Conservation (phyloP, 2,329 filamentous ascomycete species). For the Phialophora macrospora region DNA sequence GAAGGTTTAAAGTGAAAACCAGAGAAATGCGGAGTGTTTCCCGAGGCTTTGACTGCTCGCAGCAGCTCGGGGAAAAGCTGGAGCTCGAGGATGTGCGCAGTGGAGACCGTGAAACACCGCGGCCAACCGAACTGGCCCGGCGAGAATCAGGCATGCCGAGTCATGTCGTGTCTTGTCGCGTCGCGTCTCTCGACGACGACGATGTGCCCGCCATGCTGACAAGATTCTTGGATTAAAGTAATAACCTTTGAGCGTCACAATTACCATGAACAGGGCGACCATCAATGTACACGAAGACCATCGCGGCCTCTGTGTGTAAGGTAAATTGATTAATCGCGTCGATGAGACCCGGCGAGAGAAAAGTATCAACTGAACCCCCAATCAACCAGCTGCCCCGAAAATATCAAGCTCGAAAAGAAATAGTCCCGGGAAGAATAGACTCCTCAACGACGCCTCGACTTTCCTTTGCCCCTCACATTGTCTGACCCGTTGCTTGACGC, state of each 20-base stretch:
- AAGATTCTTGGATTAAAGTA: neutral
- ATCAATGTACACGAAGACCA: neutral
- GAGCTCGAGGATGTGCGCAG: conserved; percentile 12
- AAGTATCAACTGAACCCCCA: neutral
- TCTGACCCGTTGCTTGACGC: conserved; percentile 35
- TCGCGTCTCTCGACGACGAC: neutral
- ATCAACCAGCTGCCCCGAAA: neutral
- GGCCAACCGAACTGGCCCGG: conserved; percentile 11
- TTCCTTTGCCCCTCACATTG: conserved; percentile 31
- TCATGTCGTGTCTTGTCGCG: too few relatives aligned
- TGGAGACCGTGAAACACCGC: conserved; percentile 6
- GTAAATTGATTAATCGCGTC: neutral
- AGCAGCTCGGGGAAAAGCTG: conserved; percentile 32
- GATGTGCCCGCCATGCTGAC: neutral
- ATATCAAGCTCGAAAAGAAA: conserved; percentile 6
- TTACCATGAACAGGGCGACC: neutral
- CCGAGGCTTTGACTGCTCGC: conserved; percentile 26
- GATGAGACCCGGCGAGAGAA: neutral
- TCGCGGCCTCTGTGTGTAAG: neutral
- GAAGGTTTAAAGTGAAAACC: conserved; percentile 21
- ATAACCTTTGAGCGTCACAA: neutral
- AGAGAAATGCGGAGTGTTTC: conserved; percentile 28
- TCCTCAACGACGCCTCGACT: conserved; percentile 28
- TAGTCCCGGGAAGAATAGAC: conserved; percentile 1
- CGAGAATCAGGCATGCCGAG: neutral